Evolutionary conservation across 1,139 yeast species (phyloP), one percentile per base, ranked within the genome.

Genomic region (Sugiyamaella pinicola): DNA sequence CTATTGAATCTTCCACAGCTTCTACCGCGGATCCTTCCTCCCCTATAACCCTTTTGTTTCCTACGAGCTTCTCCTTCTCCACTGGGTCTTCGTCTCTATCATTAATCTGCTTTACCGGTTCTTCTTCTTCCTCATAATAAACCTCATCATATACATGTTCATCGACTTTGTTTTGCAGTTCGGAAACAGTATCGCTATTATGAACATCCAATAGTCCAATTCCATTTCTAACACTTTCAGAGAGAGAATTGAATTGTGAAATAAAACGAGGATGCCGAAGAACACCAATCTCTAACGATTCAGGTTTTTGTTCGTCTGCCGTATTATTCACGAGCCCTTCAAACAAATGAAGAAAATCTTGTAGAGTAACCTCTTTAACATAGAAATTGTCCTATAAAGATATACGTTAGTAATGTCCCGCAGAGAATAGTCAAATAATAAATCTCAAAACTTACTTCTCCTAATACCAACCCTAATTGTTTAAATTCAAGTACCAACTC

Each of bases 311-410:
- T 2, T 48, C 49, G 9, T 52, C 49, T 1, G 48, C 19, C 4
- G 57, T 58, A 28, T 53, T 56, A n/a, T 49, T 50, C 24, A 54
- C 49, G 40, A 62, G 54, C 22, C 46, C 54, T 4, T 58, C 55
- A 34, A 60, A 62, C 12, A 60, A 49, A 34, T 55, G 52, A 13
- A 61, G 49, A 13, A 63, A 24, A 43, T 63, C 67, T 28, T 53
- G 54, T 9, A 63, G 31, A 3, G 63, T 54, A 28, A 63, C 54
- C 15, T 63, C 65, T 15, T 60, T 56, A 28, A 54, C 52, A 47
- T 58, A 61, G 26, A 56, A 54, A 54, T 63, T 61, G 40, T 63
- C 67, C 64, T 61, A 38, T 15, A 31, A 10, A 7, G 12, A n/a
- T 28, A n/a, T n/a, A n/a, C n/a, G 47, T 40, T 54, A 51, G 55